Base-by-base conservation (phyloP, 768 basidiomycete species). In the Leccinum incarnatum region DNA sequence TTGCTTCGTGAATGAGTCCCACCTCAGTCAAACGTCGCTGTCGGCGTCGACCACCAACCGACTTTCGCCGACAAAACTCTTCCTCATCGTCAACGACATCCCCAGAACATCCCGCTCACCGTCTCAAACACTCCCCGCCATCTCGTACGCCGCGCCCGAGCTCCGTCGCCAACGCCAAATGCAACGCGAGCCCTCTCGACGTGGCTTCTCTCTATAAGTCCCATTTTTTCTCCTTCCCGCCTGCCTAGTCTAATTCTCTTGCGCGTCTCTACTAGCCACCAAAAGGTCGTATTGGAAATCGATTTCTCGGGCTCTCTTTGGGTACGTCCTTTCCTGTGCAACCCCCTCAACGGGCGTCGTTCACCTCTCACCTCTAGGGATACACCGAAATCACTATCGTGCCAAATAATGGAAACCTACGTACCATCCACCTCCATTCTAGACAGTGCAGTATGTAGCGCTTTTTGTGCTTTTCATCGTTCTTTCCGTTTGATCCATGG, bases 201-300 rank as follows among this genome's bases (percentile, higher is more conserved):
- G 91, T 75, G 91, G 91, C 67, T 93, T 94, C 82, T 82, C 87
- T 70, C 86, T 93, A 93, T 93, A 89, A 84, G 91, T 91, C 67
- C 68, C 68, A 61, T 76, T 77, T 61, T 72, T 59, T 57, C 57
- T 62, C 57, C 21, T 36, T 32, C 49, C 53, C 53, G 53, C 40
- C 52, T 55, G 55, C 49, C 25, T 72, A 67, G 76, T 61, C 73
- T 83, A 82, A 83, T 84, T 72, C 78, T 72, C 53, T 4, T 61
- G 67, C 71, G 67, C 73, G 80, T 85, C 72, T 87, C 73, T 86
- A 93, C 89, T 87, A 92, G 89, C 76, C 91, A 96, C 77, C 96
- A 98, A 83, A 93, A 93, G 73, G 95, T 97, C 53, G 91, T 92
- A 61, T 78, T 98, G 65, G 93, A 96, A 77, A 86, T 98, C 61